Percentiles rank a stretch among this genome's conserved stretches.
Conservation (phyloP, 805 yeast species). For the Metschnikowia reukaufii region DNA sequence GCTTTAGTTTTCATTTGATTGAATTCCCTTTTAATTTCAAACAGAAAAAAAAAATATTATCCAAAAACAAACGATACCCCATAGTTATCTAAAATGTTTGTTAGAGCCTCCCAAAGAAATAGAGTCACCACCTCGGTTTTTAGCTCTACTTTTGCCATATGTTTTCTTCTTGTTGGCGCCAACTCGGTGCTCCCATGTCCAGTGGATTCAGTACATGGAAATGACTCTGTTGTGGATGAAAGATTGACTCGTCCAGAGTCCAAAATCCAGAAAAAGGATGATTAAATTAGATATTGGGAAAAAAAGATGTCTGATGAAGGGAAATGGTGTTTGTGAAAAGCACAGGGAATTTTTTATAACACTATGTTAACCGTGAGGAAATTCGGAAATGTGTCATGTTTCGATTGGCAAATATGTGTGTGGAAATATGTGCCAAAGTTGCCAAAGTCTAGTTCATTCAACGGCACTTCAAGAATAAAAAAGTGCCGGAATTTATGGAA, state of each 20-base stretch:
- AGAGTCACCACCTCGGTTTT: constrained; percentile 64
- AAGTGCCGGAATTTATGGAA: no score
- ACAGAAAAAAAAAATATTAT: no score
- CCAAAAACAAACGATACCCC: no score
- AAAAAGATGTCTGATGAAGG: no score
- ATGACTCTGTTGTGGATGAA: constrained; percentile 41
- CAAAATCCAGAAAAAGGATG: constrained; percentile 1
- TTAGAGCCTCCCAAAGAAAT: constrained; percentile 57
- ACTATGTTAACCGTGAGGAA: no score
- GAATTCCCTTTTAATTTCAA: no score
- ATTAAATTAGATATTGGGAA: background rate
- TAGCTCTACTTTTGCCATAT: constrained; percentile 72
- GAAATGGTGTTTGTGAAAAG: background rate
- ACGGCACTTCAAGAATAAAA: no score
- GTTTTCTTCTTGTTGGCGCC: constrained; percentile 55
- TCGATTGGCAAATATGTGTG: no score
- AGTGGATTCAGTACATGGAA: constrained; percentile 40
- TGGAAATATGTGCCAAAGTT: no score
- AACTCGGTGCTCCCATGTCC: constrained; percentile 52
- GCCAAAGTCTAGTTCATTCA: no score
- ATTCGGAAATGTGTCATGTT: no score
- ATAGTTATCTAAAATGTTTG: constrained; percentile 45
- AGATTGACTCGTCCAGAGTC: constrained; percentile 17
- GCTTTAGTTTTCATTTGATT: no score
- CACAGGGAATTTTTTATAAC: background rate